Percentiles rank a stretch among this genome's conserved stretches.
Conservation (phyloP, 169 alveolate species). For the Plasmodium falciparum region DNA sequence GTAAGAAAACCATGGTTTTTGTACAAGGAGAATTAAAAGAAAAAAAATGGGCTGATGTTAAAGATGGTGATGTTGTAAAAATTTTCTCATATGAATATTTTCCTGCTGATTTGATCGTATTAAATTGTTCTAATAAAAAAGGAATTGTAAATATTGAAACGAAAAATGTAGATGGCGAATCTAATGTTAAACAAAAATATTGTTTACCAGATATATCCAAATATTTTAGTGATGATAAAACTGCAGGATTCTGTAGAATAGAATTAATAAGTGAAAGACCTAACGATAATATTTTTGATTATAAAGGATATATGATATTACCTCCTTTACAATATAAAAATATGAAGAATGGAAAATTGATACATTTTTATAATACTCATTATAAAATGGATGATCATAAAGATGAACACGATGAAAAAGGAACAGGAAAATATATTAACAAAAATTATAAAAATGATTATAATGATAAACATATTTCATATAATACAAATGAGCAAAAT, state of each 20-base stretch:
- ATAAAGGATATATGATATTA: constrained; percentile 68
- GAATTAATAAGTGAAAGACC: constrained; percentile 81
- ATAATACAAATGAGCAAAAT: no score
- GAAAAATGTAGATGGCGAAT: constrained; percentile 94
- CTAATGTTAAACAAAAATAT: constrained; percentile 93
- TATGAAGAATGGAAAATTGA: constrained; percentile 3
- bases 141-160: constrained; percentile 94
- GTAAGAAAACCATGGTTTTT: constrained; percentile 85
- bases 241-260: constrained; percentile 78
- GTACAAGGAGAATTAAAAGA: constrained; percentile 82
- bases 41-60: constrained; percentile 88
- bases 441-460: no score
- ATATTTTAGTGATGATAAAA: constrained; percentile 79
- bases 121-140: constrained; percentile 91
- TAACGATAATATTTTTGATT: constrained; percentile 76
- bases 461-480: no score
- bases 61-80: constrained; percentile 95
- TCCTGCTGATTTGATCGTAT: constrained; percentile 96
- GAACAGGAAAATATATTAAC: no score
- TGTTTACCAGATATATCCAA: constrained; percentile 83
- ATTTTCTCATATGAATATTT: constrained; percentile 91
- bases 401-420: background rate
- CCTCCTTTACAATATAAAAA: constrained; percentile 59
- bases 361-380: constrained; percentile 28
- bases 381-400: background rate